Base-by-base conservation (phyloP, 306 rosid species). In the Trifolium repens region DNA sequence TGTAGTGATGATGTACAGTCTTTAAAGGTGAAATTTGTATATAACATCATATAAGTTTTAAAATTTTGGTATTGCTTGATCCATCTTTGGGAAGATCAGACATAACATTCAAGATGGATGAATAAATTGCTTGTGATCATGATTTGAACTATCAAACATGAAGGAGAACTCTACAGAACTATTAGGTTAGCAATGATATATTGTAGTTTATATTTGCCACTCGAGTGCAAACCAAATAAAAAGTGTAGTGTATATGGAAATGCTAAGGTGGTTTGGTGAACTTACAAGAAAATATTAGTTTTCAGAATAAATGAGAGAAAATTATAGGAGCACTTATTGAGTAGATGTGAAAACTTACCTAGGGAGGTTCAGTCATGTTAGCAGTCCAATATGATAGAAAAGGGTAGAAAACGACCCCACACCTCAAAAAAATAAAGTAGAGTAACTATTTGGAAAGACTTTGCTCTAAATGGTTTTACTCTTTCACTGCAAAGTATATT, bases 51-150 rank as follows among this genome's bases (percentile, higher is more conserved):
- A 61, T 53, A 42, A 72, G 53, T n/a, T 72, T 42, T 59, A 44
- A 24, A 52, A 3, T 54, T 52, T 39, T 43, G 54, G 67, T 39
- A 50, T 69, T 35, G 50, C 7, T 61, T 39, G 60, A 53, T 43
- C 53, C 61, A 61, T 74, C 30, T 59, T 19, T 16, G 34, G 24
- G 67, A 52, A 42, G 79, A 74, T 69, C 37, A 35, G 8, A 57
- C 27, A 34, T 43, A 16, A 55, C 35, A 30, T 73, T 46, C 50
- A 47, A 74, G 35, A 4, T 62, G 16, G 72, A 49, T 71, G 72
- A 60, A 71, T 10, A 34, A 58, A 80, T 37, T 80, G 65, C 65
- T 66, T 79, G 55, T 57, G 26, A 5, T 80, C 30, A 8, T 52
- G 69, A 39, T 47, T 46, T 57, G 4, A 50, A 50, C 47, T 35